Base-by-base conservation (phyloP, 768 basidiomycete genomes). In the Vararia minispora region DNA sequence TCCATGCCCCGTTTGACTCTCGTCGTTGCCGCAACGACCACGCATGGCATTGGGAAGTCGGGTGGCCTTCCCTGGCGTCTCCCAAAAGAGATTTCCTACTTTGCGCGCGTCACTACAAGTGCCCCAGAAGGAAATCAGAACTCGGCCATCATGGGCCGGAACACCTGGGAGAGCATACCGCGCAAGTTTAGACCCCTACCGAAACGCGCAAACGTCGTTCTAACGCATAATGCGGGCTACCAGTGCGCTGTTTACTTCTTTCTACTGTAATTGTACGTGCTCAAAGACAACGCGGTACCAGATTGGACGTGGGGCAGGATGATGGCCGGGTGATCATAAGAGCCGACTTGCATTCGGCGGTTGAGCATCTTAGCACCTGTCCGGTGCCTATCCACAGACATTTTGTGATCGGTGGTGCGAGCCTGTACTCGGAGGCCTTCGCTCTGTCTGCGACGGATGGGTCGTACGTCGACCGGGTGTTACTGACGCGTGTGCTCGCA, bases 161-260 rank as follows among this genome's bases (percentile, higher is more conserved):
- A 86, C 52, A 94, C 91, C 11, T 99, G 95, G 95, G 90, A 97
- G 61, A 87, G 87, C 55, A 97, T 99, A 39, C 94, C 95, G 6
- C 46, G 53, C 14, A 85, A 77, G 56, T 85, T 82, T 60, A 69
- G 84, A 45, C 95, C 95, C 4, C 68, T 99, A 14, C 64, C 71
- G 28, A 71, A 69, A 30, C 69, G 95, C 35, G 39, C 70, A 39
- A 99, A 98, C 53, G 56, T 92, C 18, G 76, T 99, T 40, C 60
- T 92, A 42, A 80, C 75, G 58, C 66, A 71, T 34, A 74, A 78
- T 47, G 29, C 53, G 18, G 59, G 62, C 32, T 84, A 79, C 47
- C 58, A 73, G 87, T 88, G 56, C 42, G 83, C 58, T 14, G 2
- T 11, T 16, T 13, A 17, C 31, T 17, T 12, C 32, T 10, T 20